Evolutionary conservation across 176 grass and related monocot species (phyloP).

Genomic region (Carex pumila): DNA sequence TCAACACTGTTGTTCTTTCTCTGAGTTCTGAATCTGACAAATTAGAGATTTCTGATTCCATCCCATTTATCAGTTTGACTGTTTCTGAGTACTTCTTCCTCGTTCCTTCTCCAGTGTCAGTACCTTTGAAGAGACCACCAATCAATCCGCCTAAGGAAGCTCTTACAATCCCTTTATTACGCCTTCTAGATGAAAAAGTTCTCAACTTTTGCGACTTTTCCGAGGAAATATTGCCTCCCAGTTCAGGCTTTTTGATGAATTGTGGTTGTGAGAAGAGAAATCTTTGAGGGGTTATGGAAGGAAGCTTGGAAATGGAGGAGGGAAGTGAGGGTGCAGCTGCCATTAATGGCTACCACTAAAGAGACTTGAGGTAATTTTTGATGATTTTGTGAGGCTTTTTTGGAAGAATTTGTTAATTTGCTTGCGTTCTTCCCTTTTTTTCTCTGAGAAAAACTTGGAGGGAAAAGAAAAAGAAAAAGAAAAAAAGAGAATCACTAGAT

Average conservation of each 20-base stretch:
- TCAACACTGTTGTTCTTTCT: constrained; percentile 50
- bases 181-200: neutral
- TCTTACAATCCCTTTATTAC: neutral
- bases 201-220: constrained; percentile 1
- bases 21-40: constrained; percentile 68
- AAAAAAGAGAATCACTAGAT: neutral
- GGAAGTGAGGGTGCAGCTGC: constrained; percentile 19
- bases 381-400: neutral
- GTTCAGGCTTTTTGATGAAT: constrained; percentile 13
- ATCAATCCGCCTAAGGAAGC: constrained; percentile 58
- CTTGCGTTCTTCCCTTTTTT: neutral
- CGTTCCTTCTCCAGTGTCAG: constrained; percentile 74
- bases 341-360: constrained; percentile 13
- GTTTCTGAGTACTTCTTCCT: constrained; percentile 53
- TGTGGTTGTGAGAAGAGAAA: constrained; percentile 7
- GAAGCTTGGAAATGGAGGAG: constrained; percentile 20
- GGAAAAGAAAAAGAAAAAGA: neutral
- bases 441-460: neutral
- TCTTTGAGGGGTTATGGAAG: neutral
- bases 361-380: neutral
- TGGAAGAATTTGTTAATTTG: no score
- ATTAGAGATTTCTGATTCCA: constrained; percentile 65
- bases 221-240: neutral
- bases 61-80: constrained; percentile 51
- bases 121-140: constrained; percentile 70